Conservation (phyloP, 2,329 filamentous ascomycete genomes). For the Pseudocercospora crystallina region DNA sequence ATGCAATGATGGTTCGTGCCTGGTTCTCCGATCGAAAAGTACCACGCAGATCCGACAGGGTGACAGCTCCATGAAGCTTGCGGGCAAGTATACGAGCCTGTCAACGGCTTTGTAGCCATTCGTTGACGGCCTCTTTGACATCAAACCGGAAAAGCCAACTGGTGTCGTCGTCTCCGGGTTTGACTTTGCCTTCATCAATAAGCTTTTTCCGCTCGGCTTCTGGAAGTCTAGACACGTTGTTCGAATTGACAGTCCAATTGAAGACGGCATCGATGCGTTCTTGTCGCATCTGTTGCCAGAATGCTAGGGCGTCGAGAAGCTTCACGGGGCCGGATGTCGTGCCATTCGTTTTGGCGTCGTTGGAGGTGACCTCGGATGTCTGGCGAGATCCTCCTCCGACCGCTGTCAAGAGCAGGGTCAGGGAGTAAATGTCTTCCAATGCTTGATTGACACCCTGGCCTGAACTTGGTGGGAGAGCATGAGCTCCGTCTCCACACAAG, state of each 20-base stretch:
- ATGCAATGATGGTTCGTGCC: too few species aligned
- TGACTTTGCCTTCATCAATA: slow-evolving; percentile 21
- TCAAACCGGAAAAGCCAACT: slow-evolving; percentile 21
- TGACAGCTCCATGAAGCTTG: too few species aligned
- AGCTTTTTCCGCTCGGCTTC: slow-evolving; percentile 24
- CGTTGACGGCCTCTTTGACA: slow-evolving; percentile 19
- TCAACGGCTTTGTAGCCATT: slow-evolving; percentile 11
- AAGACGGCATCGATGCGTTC: slow-evolving; percentile 23
- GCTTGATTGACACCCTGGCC: slow-evolving; percentile 59
- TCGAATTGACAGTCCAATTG: slow-evolving; percentile 22
- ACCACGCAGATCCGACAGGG: too few species aligned
- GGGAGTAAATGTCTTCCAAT: slow-evolving; percentile 54
- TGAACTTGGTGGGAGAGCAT: slow-evolving; percentile 55
- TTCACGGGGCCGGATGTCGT: not conserved
- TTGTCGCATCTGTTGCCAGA: slow-evolving; percentile 28
- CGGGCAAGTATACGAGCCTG: too few species aligned
- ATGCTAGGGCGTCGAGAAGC: slow-evolving; percentile 17
- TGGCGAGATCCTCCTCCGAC: not conserved
- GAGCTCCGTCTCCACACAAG: slow-evolving; percentile 58
- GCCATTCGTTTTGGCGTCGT: not conserved
- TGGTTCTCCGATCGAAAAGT: too few species aligned
- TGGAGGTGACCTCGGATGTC: not conserved
- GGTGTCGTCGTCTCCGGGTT: slow-evolving; percentile 19
- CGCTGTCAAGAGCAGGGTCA: slow-evolving; percentile 41
- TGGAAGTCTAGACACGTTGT: slow-evolving; percentile 24